phyloP scores from a whole-genome alignment of 345 rosid species.

The Hypericum androsaemum region DNA sequence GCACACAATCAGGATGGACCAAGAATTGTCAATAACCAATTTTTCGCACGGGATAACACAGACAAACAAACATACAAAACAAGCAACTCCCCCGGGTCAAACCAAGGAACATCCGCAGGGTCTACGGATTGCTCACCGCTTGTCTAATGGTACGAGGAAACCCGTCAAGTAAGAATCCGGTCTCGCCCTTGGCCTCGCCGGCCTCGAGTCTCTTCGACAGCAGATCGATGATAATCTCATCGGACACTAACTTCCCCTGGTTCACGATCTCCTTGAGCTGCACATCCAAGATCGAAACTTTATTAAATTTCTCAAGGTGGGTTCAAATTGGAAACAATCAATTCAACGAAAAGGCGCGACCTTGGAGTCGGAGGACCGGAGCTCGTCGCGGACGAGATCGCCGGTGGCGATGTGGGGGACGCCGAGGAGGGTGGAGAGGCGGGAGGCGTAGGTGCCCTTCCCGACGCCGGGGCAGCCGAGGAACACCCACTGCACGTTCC shows the following conservation, averaged over 20 bases:
- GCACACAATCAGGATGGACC: too few species aligned
- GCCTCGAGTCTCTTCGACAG: slow-evolving; percentile 71
- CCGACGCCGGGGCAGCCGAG: slow-evolving; percentile 99
- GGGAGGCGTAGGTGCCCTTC: slow-evolving; percentile 94
- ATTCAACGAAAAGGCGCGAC: slow-evolving; percentile 47
- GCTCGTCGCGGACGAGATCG: slow-evolving; percentile 95
- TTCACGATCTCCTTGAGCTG: slow-evolving; percentile 79
- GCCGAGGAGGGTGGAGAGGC: slow-evolving; percentile 64
- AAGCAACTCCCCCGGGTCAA: too few species aligned
- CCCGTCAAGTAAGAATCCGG: slow-evolving; percentile 96
- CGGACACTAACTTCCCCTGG: slow-evolving; percentile 80
- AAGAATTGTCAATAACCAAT: too few species aligned
- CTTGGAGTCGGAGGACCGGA: slow-evolving; percentile 62
- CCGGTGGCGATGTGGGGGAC: slow-evolving; percentile 98
- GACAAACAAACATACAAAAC: too few species aligned
- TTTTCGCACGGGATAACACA: too few species aligned
- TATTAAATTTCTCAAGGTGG: background rate
- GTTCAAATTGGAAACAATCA: background rate
- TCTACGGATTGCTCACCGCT: slow-evolving; percentile 48
- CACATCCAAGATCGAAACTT: slow-evolving; percentile 5
- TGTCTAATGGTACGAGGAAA: slow-evolving; percentile 90
- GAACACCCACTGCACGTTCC: slow-evolving; percentile 81
- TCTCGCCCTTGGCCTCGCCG: slow-evolving; percentile 66
- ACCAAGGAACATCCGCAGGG: too few species aligned
- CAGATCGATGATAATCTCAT: slow-evolving; percentile 70